These are phyloP conservation scores for Ochetophila trinervis DNA, from an alignment of 306 rosid species.

Conservation along the genomic window DNA sequence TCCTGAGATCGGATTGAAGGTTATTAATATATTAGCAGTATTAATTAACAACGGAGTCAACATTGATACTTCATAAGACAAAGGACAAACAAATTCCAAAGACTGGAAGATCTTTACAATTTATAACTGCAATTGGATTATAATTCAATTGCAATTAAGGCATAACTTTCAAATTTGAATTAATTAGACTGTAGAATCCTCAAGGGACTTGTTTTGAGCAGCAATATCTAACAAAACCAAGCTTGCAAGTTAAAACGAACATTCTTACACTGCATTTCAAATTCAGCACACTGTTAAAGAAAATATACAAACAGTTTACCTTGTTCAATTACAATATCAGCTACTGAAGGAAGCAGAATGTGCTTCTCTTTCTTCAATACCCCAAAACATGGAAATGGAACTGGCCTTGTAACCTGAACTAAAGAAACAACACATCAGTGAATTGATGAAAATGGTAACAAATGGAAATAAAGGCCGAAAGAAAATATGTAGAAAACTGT, in stretches of 20 bases:
- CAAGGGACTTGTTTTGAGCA: not conserved
- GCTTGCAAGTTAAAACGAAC: not conserved
- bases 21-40: conserved; percentile 19
- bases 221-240: not conserved
- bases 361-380: conserved; percentile 87
- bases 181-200: not conserved
- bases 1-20: conserved; percentile 39
- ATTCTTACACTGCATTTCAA: too few species aligned
- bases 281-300: too few species aligned
- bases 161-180: not conserved
- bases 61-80: not conserved
- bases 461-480: not conserved
- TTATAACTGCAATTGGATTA: too few species aligned
- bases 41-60: not conserved
- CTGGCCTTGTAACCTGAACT: conserved; percentile 75
- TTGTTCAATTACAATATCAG: conserved; percentile 90
- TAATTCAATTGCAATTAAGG: too few species aligned
- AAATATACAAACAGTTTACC: conserved; percentile 33
- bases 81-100: not conserved
- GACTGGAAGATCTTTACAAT: not conserved
- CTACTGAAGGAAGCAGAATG: conserved; percentile 71
- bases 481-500: not conserved
- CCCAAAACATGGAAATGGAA: conserved; percentile 90
- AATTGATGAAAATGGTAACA: not conserved
- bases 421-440: conserved; percentile 26